A percentile compares a stretch with the other conserved stretches of the same genome.
These are phyloP conservation scores for Porogramme epimiltina DNA, from an alignment of 1,284 basidiomycete genomes.

Conservation along the genomic window DNA sequence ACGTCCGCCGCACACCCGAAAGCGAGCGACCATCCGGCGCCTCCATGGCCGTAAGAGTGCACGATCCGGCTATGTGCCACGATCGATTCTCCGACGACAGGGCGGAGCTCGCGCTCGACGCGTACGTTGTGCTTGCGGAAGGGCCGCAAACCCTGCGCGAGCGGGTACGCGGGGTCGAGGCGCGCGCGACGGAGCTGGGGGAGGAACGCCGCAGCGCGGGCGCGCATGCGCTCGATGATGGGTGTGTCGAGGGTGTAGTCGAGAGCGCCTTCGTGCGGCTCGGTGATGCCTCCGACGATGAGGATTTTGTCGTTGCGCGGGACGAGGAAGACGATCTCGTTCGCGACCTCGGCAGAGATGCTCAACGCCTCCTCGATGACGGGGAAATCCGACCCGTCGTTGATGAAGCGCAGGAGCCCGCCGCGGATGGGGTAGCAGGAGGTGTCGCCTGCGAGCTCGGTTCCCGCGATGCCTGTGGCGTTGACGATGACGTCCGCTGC, in stretches of 20 bases:
- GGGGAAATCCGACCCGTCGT: slow-evolving; percentile 39
- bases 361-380: slow-evolving; percentile 34
- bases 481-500: slow-evolving; percentile 38
- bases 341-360: slow-evolving; percentile 27
- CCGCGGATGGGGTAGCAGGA: slow-evolving; percentile 39
- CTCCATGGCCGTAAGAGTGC: slow-evolving; percentile 39
- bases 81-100: slow-evolving; percentile 16
- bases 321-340: slow-evolving; percentile 37
- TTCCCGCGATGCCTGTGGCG: slow-evolving; percentile 35
- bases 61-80: slow-evolving; percentile 30
- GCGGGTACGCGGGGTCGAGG: slow-evolving; percentile 30
- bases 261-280: slow-evolving; percentile 32
- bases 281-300: slow-evolving; percentile 33
- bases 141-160: slow-evolving; percentile 39
- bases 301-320: slow-evolving; percentile 36
- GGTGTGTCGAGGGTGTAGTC: slow-evolving; percentile 36
- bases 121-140: slow-evolving; percentile 35
- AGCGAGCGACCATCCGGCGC: slow-evolving; percentile 25
- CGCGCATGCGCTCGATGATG: slow-evolving; percentile 36
- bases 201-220: slow-evolving; percentile 33
- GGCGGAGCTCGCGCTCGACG: slow-evolving; percentile 35
- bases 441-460: slow-evolving; percentile 34
- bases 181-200: slow-evolving; percentile 35
- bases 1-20: slow-evolving; percentile 12
- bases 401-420: slow-evolving; percentile 39